phyloP scores from a whole-genome alignment of 352 stramenopile species.

The Aphanomyces euteiches region DNA sequence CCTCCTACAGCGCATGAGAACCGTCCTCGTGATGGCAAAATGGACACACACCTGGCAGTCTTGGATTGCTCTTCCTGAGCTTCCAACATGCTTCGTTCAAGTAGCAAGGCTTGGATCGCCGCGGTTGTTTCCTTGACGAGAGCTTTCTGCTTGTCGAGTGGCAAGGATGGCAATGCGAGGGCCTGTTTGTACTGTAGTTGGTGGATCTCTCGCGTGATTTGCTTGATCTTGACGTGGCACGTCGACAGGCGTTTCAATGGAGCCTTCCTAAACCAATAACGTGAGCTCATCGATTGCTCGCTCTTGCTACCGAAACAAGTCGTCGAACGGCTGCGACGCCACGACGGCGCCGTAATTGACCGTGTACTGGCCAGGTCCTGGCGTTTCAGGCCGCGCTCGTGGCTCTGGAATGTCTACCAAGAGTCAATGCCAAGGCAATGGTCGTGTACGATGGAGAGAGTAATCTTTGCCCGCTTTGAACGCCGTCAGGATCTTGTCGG shows the following conservation, averaged over 20 bases:
- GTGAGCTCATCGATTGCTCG: neutral
- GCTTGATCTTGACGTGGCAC: conserved; percentile 20
- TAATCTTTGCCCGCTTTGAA: conserved; percentile 15
- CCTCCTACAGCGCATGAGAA: too few relatives aligned
- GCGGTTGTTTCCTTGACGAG: conserved; percentile 13
- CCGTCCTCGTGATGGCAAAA: neutral
- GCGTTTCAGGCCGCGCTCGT: conserved; percentile 3
- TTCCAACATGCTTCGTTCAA: conserved; percentile 11
- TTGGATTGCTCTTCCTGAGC: too few relatives aligned
- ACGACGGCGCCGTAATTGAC: conserved; percentile 19
- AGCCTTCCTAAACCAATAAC: neutral
- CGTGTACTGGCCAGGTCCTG: conserved; percentile 26
- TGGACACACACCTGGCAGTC: neutral
- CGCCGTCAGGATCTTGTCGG: conserved; percentile 8
- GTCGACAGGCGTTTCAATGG: conserved; percentile 25
- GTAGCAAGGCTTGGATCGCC: neutral
- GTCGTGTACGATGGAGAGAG: conserved; percentile 9
- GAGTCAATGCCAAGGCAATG: neutral
- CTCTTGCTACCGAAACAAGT: conserved; percentile 24
- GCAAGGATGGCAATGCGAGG: conserved; percentile 11
- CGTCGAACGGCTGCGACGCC: conserved; percentile 15
- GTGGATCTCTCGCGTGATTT: conserved; percentile 27
- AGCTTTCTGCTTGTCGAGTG: conserved; percentile 27
- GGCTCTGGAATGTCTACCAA: conserved; percentile 5
- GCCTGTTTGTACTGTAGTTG: conserved; percentile 24